Evolutionary conservation across 129 eudicot genomes (phyloP), one percentile per base, ranked within the genome.

Genomic region (Heracleum sosnowskyi): DNA sequence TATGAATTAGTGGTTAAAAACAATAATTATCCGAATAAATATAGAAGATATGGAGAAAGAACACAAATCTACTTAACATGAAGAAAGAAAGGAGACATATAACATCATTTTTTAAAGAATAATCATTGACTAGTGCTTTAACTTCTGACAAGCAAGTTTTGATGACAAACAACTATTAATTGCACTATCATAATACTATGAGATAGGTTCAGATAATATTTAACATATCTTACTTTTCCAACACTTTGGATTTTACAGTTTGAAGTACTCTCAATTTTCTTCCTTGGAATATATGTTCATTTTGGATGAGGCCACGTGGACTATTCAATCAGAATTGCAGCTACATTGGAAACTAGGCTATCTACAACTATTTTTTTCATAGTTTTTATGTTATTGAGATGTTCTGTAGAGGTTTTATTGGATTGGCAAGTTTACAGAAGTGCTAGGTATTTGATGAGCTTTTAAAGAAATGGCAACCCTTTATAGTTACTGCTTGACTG

Each of bases 1-100:
- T 31, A 77, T 71, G 51, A 41, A 76, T 20, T 72, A 53, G 46
- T 24, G 76, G 73, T 80, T n/a, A 63, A 0, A 4, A 28, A 63
- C 82, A 79, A 64, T 46, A 41, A 45, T 11, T 76, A 70, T 49
- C 4, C 0, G 16, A 26, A n/a, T 26, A 24, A 13, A 17, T 34
- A 10, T 5, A 68, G 42, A 68, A 68, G 7, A 62, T 11, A 11
- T 29, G 36, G 69, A 29, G 28, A 22, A 55, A 28, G 15, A 63
- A 31, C 80, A 82, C 44, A 46, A 41, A 37, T 26, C 76, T 68
- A 76, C 31, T 20, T 35, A 26, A 72, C 34, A 22, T 40, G 16
- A 72, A 72, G 53, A 72, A n/a, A 40, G 42, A 16, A 37, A 44
- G 76, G 45, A 41, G 29, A 72, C 31, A 40, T n/a, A 2, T 72